Base-by-base conservation (phyloP, 2,329 filamentous ascomycete species). In the Hypoxylon rubiginosum region DNA sequence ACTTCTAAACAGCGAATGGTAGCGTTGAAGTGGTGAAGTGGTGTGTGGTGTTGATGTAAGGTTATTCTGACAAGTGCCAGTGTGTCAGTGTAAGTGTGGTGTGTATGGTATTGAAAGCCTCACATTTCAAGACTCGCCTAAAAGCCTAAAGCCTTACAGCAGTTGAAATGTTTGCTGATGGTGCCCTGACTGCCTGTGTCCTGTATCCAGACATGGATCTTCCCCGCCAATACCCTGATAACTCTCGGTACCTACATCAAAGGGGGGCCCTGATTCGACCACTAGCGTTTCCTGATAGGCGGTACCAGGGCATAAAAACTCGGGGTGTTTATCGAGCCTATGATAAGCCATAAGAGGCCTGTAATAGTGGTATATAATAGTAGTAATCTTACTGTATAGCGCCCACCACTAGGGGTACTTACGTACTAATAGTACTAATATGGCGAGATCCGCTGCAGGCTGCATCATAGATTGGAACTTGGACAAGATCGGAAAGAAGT, bases 401-500 rank as follows among this genome's bases (percentile, higher is more conserved):
- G 17, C 13, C 48, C 2, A 15, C 24, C 19, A 26, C 21, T 13
- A 13, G 1, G 28, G 15, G 26, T 53, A 52, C 54, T 65, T 5
- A 26, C 15, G n/a, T n/a, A n/a, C n/a, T n/a, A n/a, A n/a, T n/a
- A n/a, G 46, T 32, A 65, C 55, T 68, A 68, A 62, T 62, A 63
- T 30, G 54, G 60, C n/a, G 39, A 53, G 52, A 49, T 36, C 28
- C 52, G 28, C 39, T 61, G 43, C 62, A 65, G 43, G 65, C 28
- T 54, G 56, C 57, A 66, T 57, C 64, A 64, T 61, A 67, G 55
- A 64, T 57, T 65, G 36, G 48, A 21, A 36, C 58, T 68, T 58
- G 52, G 54, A 55, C 62, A 66, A 66, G 62, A 63, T 63, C 58
- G 66, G 66, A 68, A 68, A 60, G 62, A n/a, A 68, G 66, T 52